Evolutionary conservation across 495 filamentous ascomycete species (phyloP).

Genomic region (Aeminium ludgeri): DNA sequence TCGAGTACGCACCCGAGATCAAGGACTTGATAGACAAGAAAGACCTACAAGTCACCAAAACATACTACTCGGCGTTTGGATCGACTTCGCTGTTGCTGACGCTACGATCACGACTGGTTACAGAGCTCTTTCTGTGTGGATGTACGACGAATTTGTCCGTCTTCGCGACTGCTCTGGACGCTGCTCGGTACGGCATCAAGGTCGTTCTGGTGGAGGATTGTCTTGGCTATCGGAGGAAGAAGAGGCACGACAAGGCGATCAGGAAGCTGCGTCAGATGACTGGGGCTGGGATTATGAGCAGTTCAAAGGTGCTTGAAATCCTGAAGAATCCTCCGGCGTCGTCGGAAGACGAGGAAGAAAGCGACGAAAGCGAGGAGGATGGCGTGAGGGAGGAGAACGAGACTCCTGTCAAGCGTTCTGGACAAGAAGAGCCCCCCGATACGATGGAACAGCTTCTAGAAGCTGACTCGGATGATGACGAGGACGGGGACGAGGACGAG

Average conservation of each 20-base stretch:
- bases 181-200: conserved; percentile 67
- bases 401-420: background rate
- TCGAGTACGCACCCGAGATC: conserved; percentile 47
- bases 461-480: too few relatives aligned
- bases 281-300: conserved; percentile 47
- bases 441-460: too few relatives aligned
- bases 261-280: conserved; percentile 59
- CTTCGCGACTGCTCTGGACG: conserved; percentile 84
- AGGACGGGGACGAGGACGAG: too few relatives aligned
- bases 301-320: conserved; percentile 37
- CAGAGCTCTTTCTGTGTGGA: conserved; percentile 83
- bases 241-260: conserved; percentile 59
- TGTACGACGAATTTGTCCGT: conserved; percentile 78
- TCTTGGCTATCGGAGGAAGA: conserved; percentile 59
- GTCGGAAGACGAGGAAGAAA: conserved; percentile 6
- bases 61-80: conserved; percentile 77
- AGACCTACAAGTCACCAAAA: conserved; percentile 61
- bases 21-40: conserved; percentile 26
- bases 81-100: conserved; percentile 51
- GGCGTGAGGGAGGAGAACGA: conserved; percentile 4
- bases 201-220: conserved; percentile 82
- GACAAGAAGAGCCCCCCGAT: background rate
- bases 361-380: conserved; percentile 4
- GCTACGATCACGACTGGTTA: conserved; percentile 63
- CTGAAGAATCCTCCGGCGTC: conserved; percentile 4